Evolutionary conservation across 2,329 filamentous ascomycete genomes (phyloP), one percentile per base, ranked within the genome.

Genomic region (Dactylella cylindrospora): DNA sequence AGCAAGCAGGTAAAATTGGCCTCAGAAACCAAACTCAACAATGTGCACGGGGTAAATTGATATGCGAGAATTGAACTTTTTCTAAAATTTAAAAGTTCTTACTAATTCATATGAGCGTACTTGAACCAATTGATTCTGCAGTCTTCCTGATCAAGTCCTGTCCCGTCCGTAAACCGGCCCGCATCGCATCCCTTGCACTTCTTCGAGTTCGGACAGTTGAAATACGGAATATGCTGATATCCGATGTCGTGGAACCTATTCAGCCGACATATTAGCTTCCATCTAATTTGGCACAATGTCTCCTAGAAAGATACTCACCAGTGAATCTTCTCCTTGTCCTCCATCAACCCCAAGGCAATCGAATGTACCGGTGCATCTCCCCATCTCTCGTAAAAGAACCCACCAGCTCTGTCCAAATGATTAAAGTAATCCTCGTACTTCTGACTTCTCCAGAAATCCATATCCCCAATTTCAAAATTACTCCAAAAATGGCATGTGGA

Each of bases 401-500:
- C 93, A 29, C 93, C 93, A 0, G 90, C 88, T 15, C 87, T 83
- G 73, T 98, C 93, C 26, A 98, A 80, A 73, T 97, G 90, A 71
- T 95, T 84, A 72, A 98, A 98, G 74, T 96, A 98, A 66, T 94
- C 90, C 71, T 95, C 87, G 71, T 98, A 98, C 38, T 83, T 80
- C 72, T 90, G 82, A 71, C 89, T 88, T 41, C 93, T 79, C 88
- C 90, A 98, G 74, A 98, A 95, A 65, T 81, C 81, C 80, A 98
- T 82, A 73, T 96, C 89, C 39, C 82, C 91, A 69, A 98, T 91
- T 74, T 98, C 93, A 69, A 98, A 98, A 74, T 98, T 98, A 70
- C 85, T 93, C 93, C 93, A 98, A 78, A 98, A 98, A 74, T 98
- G 93, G 73, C 93, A 98, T 2, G 93, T 97, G 26, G 89, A 95